Percentiles rank a stretch among this genome's conserved stretches.
These are phyloP conservation scores for Hortaea werneckii DNA, from an alignment of 2,329 filamentous ascomycete genomes.

Conservation along the genomic window DNA sequence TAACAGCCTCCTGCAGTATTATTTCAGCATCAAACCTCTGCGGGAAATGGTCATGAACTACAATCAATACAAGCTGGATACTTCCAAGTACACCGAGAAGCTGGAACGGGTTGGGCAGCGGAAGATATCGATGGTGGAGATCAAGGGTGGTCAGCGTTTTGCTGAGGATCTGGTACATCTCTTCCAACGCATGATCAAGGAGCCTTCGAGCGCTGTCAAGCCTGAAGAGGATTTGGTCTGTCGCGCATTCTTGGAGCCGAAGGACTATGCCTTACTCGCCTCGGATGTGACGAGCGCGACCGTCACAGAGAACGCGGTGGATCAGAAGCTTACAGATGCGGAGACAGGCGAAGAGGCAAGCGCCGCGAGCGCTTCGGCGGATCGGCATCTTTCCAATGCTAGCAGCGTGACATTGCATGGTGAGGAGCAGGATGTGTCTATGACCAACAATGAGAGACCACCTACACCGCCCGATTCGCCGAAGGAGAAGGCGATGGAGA, in stretches of 20 bases:
- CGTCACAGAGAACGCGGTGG: conserved; percentile 5
- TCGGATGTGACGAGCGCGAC: not conserved
- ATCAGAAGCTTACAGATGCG: conserved; percentile 7
- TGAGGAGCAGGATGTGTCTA: conserved; percentile 4
- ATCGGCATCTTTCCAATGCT: conserved; percentile 10
- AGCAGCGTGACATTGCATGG: conserved; percentile 18
- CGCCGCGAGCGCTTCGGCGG: not conserved
- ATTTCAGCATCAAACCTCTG: conserved; percentile 77
- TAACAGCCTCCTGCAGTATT: conserved; percentile 91
- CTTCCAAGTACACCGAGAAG: conserved; percentile 52
- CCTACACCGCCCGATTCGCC: conserved; percentile 23
- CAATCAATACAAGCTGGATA: conserved; percentile 57
- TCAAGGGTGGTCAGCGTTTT: conserved; percentile 26
- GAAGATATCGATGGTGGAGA: conserved; percentile 38
- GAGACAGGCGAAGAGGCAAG: not conserved
- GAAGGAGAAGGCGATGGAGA: conserved; percentile 29
- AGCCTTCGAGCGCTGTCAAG: conserved; percentile 17
- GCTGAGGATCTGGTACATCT: conserved; percentile 24
- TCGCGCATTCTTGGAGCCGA: conserved; percentile 23
- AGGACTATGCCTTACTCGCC: conserved; percentile 17
- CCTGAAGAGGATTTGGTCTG: conserved; percentile 27
- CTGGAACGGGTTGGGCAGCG: conserved; percentile 67
- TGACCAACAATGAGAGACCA: conserved; percentile 13
- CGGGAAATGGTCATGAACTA: conserved; percentile 72
- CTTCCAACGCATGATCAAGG: conserved; percentile 28